phyloP scores from a whole-genome alignment of 768 basidiomycete genomes.

The Boletus coccyginus region DNA sequence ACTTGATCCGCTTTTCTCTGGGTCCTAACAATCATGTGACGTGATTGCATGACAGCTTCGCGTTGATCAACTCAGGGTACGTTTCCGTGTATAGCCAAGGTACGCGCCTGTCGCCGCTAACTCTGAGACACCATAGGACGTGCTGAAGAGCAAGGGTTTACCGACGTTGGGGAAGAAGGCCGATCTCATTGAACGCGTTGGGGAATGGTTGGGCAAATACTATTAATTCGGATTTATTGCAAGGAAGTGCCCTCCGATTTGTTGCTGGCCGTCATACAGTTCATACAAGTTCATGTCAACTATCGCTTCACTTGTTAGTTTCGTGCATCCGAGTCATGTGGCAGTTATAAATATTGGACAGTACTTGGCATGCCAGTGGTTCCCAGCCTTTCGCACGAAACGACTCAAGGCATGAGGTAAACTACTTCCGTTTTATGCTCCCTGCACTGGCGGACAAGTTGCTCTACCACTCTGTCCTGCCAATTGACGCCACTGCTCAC shows the following conservation, averaged over 20 bases:
- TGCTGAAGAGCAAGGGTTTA: slow-evolving; percentile 64
- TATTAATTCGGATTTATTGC: slow-evolving; percentile 3
- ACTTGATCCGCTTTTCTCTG: background rate
- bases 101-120: background rate
- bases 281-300: background rate
- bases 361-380: too few relatives aligned
- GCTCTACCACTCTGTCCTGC: too few relatives aligned
- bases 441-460: background rate
- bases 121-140: slow-evolving; percentile 47
- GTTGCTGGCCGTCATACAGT: background rate
- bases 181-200: slow-evolving; percentile 65
- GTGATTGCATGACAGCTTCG: slow-evolving; percentile 48
- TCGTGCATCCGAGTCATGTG: background rate
- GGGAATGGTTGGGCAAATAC: slow-evolving; percentile 54
- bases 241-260: background rate
- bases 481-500: background rate
- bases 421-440: background rate
- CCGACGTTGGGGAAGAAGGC: slow-evolving; percentile 67
- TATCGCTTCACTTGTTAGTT: background rate
- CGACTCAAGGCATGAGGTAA: background rate
- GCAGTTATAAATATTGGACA: too few relatives aligned
- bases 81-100: slow-evolving; percentile 8
- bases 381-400: background rate
- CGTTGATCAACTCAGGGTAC: slow-evolving; percentile 76
- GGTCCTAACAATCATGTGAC: slow-evolving; percentile 2